phyloP scores from a whole-genome alignment of 2,329 filamentous ascomycete genomes.

The Diaporthe citri region DNA sequence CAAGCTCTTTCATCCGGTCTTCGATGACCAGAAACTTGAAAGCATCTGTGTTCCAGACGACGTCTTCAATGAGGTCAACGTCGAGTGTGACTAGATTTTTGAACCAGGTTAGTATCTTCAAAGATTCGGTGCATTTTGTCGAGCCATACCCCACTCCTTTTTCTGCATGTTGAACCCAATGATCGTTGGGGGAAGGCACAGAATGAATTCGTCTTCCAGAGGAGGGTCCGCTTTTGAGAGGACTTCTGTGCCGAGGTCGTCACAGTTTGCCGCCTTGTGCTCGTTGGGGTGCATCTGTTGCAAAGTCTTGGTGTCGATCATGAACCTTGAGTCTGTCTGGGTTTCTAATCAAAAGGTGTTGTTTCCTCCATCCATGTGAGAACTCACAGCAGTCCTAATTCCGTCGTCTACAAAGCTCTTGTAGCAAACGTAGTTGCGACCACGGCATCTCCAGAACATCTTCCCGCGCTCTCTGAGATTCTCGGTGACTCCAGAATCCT shows the following conservation, averaged over 20 bases:
- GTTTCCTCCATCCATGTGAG: neutral
- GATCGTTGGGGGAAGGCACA: neutral
- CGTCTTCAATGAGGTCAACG: neutral
- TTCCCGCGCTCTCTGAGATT: neutral
- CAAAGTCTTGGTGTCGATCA: neutral
- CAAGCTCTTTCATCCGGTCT: neutral
- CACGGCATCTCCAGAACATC: neutral
- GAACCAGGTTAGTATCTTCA: neutral
- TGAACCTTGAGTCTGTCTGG: neutral
- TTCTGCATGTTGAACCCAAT: neutral
- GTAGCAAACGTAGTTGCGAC: neutral
- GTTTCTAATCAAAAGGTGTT: neutral
- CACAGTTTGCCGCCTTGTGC: neutral
- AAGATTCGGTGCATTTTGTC: rapidly evolving
- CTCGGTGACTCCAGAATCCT: rapidly evolving
- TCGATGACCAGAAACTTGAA: neutral
- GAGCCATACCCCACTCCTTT: neutral
- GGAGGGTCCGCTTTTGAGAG: neutral
- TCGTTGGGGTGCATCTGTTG: neutral
- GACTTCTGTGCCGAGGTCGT: neutral
- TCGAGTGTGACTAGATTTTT: neutral
- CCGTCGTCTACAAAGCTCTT: neutral
- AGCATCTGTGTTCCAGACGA: neutral
- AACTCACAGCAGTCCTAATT: neutral
- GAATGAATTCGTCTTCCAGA: neutral